Percentiles rank a stretch among this genome's conserved stretches.
These are phyloP conservation scores for Exophiala aquamarina DNA, from an alignment of 2,329 filamentous ascomycete genomes.

Conservation along the genomic window DNA sequence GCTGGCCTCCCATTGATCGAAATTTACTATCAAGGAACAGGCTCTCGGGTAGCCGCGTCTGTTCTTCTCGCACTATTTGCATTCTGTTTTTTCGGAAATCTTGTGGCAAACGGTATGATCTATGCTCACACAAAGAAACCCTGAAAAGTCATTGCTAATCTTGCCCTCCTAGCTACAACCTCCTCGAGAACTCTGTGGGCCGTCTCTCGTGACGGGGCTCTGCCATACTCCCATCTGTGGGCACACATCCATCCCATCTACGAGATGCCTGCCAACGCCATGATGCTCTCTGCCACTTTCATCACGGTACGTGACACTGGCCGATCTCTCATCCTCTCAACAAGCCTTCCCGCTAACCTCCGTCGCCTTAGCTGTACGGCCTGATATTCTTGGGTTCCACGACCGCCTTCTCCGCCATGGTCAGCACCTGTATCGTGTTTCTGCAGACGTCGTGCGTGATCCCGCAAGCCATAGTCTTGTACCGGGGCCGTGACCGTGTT, in stretches of 20 bases:
- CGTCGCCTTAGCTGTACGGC: slow-evolving; percentile 3
- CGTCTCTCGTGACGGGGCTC: slow-evolving; percentile 42
- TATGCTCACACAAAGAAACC: too few relatives aligned
- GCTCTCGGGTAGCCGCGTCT: slow-evolving; percentile 43
- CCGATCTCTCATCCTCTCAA: too few relatives aligned
- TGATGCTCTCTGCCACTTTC: slow-evolving; percentile 16
- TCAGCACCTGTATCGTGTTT: slow-evolving; percentile 37
- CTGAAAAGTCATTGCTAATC: too few relatives aligned
- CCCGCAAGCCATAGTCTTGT: slow-evolving; percentile 28
- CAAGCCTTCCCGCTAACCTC: too few relatives aligned
- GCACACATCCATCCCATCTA: slow-evolving; percentile 13
- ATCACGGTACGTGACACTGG: slow-evolving; percentile 15
- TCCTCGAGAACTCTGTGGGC: slow-evolving; percentile 45
- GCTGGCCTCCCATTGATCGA: slow-evolving; percentile 53
- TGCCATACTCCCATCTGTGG: slow-evolving; percentile 30
- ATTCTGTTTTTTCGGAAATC: slow-evolving; percentile 16
- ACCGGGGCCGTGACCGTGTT: slow-evolving; percentile 3
- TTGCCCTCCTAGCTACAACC: slow-evolving; percentile 42
- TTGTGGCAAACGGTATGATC: slow-evolving; percentile 20
- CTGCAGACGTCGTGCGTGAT: slow-evolving; percentile 40
- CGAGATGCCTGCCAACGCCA: slow-evolving; percentile 29
- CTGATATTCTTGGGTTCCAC: slow-evolving; percentile 40
- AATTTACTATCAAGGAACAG: slow-evolving; percentile 50
- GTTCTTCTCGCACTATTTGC: slow-evolving; percentile 50
- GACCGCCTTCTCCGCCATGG: slow-evolving; percentile 39